Evolutionary conservation across 2,329 filamentous ascomycete genomes (phyloP), one percentile per base, ranked within the genome.

Genomic region (Graphilbum fragrans): DNA sequence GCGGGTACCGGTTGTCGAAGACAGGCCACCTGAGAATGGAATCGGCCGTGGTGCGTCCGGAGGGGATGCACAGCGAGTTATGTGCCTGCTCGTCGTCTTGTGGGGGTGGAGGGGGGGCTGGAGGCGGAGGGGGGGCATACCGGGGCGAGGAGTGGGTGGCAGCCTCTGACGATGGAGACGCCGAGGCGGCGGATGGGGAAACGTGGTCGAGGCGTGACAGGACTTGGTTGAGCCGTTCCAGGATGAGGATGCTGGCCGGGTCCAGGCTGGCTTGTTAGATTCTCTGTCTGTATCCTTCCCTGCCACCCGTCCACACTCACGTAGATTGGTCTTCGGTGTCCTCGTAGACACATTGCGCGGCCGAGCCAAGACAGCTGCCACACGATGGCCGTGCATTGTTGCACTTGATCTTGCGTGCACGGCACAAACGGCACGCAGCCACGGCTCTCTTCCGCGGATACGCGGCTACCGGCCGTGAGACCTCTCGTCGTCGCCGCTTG

Each of bases 401-500:
- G 22, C 41, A 42, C 21, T 35, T 34, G 36, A 42, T 35, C 41
- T 42, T 42, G 27, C 41, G 41, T 16, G 31, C 16, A 2, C 41
- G 41, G 41, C 41, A 42, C 29, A 31, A 7, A 16, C 29, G 29
- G n/a, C 29, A 31, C 8, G 29, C 29, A 5, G 29, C 29, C 29
- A 31, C 29, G 29, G 29, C 29, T 7, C 29, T 10, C 29, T 31
- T 31, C 6, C 29, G 29, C 7, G 29, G 29, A 31, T 8, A 31
- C 7, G 29, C 29, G 4, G 12, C 29, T 5, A 14, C 29, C 29
- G 29, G 29, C 14, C 29, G 7, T 5, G 29, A 16, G 14, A 16
- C 11, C 6, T n/a, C n/a, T 10, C 6, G 7, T 31, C 29, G 7
- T 16, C 11, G 14, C 29, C 11, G 8, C 29, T 7, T 7, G 11